Evolutionary conservation across 345 rosid genomes (phyloP), one percentile per base, ranked within the genome.

Genomic region (Anacardium occidentale): DNA sequence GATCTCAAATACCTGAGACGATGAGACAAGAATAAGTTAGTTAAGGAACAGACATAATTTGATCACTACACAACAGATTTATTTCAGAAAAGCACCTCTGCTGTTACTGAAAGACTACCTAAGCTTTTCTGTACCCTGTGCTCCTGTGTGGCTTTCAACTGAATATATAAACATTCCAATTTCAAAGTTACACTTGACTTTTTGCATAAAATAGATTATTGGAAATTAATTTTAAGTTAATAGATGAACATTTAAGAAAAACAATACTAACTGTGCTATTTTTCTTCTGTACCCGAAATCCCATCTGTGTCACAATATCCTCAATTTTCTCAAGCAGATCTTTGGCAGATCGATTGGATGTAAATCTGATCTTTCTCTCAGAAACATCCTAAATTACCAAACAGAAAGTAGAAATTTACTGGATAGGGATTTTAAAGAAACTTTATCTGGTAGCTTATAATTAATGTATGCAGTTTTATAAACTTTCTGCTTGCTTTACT

Each of bases 281-380:
- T 82, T 80, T 94, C 83, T 87, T 94, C 58, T 81, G 93, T 70
- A 90, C 97, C 62, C 79, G 88, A 74, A 82, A 94, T 75, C 99
- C 98, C 99, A 94, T 94, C 80, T 87, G 85, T 3, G 80, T 89
- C 18, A 77, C 95, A 1, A 74, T 81, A 59, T 80, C 79, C 73
- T 92, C 94, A 17, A 94, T 92, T 84, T 83, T 89, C 81, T 88
- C 87, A 2, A 90, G 81, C 86, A 92, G 79, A 74, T 94, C 88
- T 78, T 84, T 92, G 10, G 83, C 84, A 1, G 88, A 87, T 71
- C 71, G 88, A 86, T 87, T 84, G 74, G 98, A 94, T 67, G 99
- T 88, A 73, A 94, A 94, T 75, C 96, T 88, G 78, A 92, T 87
- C 79, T 89, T 94, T 84, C 99, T 89, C 82, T 94, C 92, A 4